phyloP scores from a whole-genome alignment of 192 early-diverging fungal species.

The Borealophlyctis nickersoniae region DNA sequence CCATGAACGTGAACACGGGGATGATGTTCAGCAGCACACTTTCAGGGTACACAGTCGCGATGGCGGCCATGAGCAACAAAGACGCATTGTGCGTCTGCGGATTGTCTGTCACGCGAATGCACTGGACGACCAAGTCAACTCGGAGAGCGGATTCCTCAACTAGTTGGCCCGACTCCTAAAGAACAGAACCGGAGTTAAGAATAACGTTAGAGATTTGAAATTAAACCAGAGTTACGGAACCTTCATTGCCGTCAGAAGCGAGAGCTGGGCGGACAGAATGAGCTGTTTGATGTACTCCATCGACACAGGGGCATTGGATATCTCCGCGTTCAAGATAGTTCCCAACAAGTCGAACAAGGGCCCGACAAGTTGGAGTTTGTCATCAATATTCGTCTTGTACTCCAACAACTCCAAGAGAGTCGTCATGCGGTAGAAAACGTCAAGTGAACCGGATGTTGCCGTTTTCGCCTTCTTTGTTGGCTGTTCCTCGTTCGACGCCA shows the following conservation, averaged over 20 bases:
- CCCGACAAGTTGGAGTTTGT: constrained; percentile 54
- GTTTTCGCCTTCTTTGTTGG: constrained; percentile 22
- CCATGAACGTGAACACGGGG: constrained; percentile 98
- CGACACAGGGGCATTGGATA: constrained; percentile 9
- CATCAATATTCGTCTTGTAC: constrained; percentile 49
- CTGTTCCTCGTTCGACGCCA: constrained; percentile 6
- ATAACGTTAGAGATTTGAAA: constrained; percentile 2
- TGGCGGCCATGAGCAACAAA: constrained; percentile 80
- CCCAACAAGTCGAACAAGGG: constrained; percentile 72
- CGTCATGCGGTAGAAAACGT: constrained; percentile 34
- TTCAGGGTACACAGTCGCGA: constrained; percentile 77
- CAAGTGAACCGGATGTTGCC: not conserved
- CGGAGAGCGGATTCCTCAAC: constrained; percentile 69
- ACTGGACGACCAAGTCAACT: constrained; percentile 83
- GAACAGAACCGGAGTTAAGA: too few relatives aligned
- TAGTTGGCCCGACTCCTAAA: too few relatives aligned
- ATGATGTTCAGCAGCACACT: constrained; percentile 88
- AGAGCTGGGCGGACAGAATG: constrained; percentile 59
- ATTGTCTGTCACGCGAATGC: constrained; percentile 83
- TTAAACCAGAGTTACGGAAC: not conserved
- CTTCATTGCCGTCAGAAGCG: constrained; percentile 36
- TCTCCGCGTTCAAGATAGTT: constrained; percentile 47
- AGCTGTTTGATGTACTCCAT: constrained; percentile 88
- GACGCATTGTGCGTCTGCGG: constrained; percentile 92
- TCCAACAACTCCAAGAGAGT: constrained; percentile 71